Evolutionary conservation across 1,139 yeast genomes (phyloP).

Genomic region (Saccharomyces pastorianus): DNA sequence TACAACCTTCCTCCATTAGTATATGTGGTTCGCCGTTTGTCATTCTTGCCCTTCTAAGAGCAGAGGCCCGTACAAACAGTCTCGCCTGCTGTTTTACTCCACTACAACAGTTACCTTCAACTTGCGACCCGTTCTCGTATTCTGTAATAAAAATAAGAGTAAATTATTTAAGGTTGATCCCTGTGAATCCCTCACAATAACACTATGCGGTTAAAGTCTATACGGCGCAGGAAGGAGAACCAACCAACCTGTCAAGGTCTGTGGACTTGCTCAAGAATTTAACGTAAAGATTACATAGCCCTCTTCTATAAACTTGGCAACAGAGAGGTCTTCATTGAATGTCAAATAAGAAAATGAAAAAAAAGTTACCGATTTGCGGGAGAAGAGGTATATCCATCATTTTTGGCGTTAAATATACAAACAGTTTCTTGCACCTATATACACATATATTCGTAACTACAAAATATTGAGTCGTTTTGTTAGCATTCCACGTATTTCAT

Average conservation of each 20-base stretch:
- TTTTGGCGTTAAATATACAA: no score
- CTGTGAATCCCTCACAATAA: no score
- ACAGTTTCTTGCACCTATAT: no score
- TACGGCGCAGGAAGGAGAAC: no score
- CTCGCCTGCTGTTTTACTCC: constrained; percentile 29
- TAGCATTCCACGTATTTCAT: neutral
- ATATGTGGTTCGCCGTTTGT: constrained; percentile 28
- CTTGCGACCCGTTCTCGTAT: neutral
- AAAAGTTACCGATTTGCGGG: no score
- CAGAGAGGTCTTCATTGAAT: no score
- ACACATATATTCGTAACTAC: neutral
- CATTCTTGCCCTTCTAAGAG: constrained; percentile 25
- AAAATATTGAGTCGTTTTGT: neutral
- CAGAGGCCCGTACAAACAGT: constrained; percentile 24
- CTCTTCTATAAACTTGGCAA: neutral
- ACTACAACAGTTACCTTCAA: constrained; percentile 8
- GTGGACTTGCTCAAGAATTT: no score
- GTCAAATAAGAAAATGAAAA: no score
- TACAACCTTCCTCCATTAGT: constrained; percentile 16
- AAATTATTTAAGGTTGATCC: no score
- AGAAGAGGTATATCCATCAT: no score
- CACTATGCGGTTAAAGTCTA: no score
- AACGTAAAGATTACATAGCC: neutral
- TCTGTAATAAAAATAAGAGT: neutral
- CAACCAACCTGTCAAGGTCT: no score